Evolutionary conservation across 768 basidiomycete species (phyloP), one percentile per base, ranked within the genome.

Genomic region (Rhodocollybia butyracea): DNA sequence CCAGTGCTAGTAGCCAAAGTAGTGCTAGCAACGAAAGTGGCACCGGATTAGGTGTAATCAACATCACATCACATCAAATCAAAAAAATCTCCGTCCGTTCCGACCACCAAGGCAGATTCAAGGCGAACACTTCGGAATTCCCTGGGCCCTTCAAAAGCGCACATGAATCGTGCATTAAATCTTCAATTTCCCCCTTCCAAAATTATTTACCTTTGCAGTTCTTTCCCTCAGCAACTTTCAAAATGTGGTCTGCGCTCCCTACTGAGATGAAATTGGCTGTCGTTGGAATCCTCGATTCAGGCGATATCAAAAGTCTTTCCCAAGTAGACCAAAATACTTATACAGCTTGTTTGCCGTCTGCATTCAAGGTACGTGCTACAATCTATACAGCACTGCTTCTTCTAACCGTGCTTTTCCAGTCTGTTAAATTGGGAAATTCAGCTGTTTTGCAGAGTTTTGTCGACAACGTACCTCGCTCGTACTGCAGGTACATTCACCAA

Each of bases 241-340:
- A 59, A 55, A 56, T 63, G 61, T 89, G 88, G 88, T 63, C 74
- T 57, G 47, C 66, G 22, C 83, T 90, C 59, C 88, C 88, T 42
- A 72, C 73, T 0, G 88, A 90, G 60, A 82, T 90, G 67, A 83
- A 82, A 69, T 75, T 85, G 61, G 71, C 78, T 26, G 61, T 90
- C 66, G 68, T 85, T 43, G 78, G 74, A 41, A 64, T 68, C 56
- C 77, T 88, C 61, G 26, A 39, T 58, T 75, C 74, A 43, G 55
- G 63, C 58, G 80, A 81, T 55, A 67, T 81, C 31, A 68, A 73
- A 22, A 64, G 76, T 0, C 73, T 88, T 58, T 73, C 87, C 17
- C 61, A 65, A 15, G 79, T 82, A 2, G 75, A 80, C 67, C 69
- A 73, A 27, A 61, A 73, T 30, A 78, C 80, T 22, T 85, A 86